Base-by-base conservation (phyloP, 2,329 filamentous ascomycete species). In the Westerdykella sp. region DNA sequence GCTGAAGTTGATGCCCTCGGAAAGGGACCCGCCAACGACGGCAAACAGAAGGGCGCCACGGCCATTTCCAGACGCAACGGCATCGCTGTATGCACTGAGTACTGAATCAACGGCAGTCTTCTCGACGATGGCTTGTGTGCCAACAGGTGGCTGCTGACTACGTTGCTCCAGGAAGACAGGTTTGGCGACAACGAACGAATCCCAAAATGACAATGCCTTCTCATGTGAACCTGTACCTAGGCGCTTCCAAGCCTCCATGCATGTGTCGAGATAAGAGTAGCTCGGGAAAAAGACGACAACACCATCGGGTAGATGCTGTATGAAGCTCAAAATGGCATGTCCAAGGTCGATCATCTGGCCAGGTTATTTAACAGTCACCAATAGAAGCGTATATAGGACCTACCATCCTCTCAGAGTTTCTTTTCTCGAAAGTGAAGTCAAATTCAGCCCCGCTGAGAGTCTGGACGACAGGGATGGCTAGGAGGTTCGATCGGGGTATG, bases 1-100 rank as follows among this genome's bases (percentile, higher is more conserved):
- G 0, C 87, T 91, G 70, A 98, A 98, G 69, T 98, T 98, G 71
- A 98, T 98, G 51, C 93, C 93, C 69, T 98, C 93, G 45, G 87
- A 95, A 70, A 98, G 84, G 54, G 91, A 95, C 12, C 93, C 93
- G 42, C 91, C 91, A 2, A 98, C 84, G 3, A 98, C 90, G 42
- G 88, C 90, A 21, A 98, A 78, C 0, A 98, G 77, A 0, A 97
- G 70, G 0, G 86, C 91, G 0, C 90, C 90, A 38, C 77, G 74
- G 2, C 66, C 74, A 34, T 61, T 69, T 54, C 55, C 51, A 11
- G 54, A 54, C 23, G 56, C 51, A 31, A 97, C 83, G 3, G 84
- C 81, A 18, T 76, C 68, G 6, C 79, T 80, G 65, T 97, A 98
- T 13, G 80, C 75, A 30, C 77, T 71, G 3, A 98, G 78, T 0